Evolutionary conservation across 2,329 filamentous ascomycete genomes (phyloP).

Genomic region (Sarocladium kiliense): DNA sequence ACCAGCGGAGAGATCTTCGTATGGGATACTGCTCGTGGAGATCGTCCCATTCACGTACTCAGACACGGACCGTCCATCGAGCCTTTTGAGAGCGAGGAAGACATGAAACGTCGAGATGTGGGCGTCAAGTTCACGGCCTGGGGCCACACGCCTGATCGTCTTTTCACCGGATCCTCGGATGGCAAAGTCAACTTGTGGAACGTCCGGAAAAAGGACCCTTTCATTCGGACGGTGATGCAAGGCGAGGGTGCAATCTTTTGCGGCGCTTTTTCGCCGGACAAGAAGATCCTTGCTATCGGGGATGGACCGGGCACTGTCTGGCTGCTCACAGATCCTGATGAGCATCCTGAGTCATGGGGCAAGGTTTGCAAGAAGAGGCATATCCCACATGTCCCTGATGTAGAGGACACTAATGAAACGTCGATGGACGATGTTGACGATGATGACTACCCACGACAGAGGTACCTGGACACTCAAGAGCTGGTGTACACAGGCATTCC

Average conservation of each 20-base stretch:
- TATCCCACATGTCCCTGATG: background rate
- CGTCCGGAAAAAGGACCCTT: slow-evolving; percentile 40
- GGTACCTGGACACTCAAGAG: slow-evolving; percentile 31
- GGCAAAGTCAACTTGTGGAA: slow-evolving; percentile 61
- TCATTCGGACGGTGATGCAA: slow-evolving; percentile 49
- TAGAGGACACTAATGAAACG: slow-evolving; percentile 11
- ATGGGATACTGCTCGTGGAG: slow-evolving; percentile 55
- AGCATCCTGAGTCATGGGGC: background rate
- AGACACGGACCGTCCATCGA: slow-evolving; percentile 43
- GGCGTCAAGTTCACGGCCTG: slow-evolving; percentile 61
- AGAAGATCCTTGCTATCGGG: slow-evolving; percentile 50
- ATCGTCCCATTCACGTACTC: slow-evolving; percentile 50
- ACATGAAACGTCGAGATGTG: slow-evolving; percentile 48
- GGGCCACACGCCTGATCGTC: slow-evolving; percentile 49
- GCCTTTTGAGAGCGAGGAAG: slow-evolving; percentile 35
- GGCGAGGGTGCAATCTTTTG: slow-evolving; percentile 51
- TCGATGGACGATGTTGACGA: slow-evolving; percentile 14
- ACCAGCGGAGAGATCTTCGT: slow-evolving; percentile 59
- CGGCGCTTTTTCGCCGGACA: slow-evolving; percentile 54
- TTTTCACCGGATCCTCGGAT: slow-evolving; percentile 61
- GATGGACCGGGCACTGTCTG: slow-evolving; percentile 58
- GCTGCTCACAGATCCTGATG: slow-evolving; percentile 38
- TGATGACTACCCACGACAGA: background rate
- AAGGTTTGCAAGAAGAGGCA: background rate
- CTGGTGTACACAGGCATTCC: slow-evolving; percentile 39